Evolutionary conservation across 1,139 yeast species (phyloP), one percentile per base, ranked within the genome.

Genomic region (Saccharomyces hybrid): DNA sequence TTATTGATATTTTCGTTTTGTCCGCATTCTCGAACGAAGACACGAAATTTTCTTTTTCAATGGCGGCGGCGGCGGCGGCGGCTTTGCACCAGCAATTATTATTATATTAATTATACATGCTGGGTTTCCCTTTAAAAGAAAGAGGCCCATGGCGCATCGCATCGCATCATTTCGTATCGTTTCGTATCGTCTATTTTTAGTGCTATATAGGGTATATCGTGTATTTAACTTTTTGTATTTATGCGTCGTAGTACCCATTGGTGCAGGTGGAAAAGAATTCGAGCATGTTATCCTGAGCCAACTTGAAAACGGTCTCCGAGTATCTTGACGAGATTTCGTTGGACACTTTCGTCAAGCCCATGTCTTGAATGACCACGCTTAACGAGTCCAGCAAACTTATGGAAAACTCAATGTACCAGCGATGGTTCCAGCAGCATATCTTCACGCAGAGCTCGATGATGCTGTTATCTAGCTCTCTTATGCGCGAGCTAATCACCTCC

Each of bases 391-490:
- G 69, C 55, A 88, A 75, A 50, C 76, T 75, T 28, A 95, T 88
- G 8, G 95, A 84, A 64, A 89, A 91, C 61, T 91, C 96, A 59
- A 83, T 80, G 72, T 93, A 95, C 99, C 99, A 93, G 67, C 99
- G 82, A 71, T 90, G 98, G 68, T 90, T 88, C 97, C 98, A 93
- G 21, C 95, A 96, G 34, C 86, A 75, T 56, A 93, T 74, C 63
- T 86, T 86, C 51, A 90, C 88, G 57, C 84, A 74, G 47, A 86
- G 75, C 58, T 86, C 91, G 61, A 90, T 75, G 21, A 88, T 81
- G 60, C 78, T 77, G 54, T 80, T 83, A 65, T 83, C 82, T 55
- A 83, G 70, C 57, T 76, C 80, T 57, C 76, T 73, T 50, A 79
- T 71, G 58, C 80, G 78, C 21, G 78, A 71, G 32, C 66, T 62